Base-by-base conservation (phyloP, 2,329 filamentous ascomycete species). In the Parascedosporium putredinis region DNA sequence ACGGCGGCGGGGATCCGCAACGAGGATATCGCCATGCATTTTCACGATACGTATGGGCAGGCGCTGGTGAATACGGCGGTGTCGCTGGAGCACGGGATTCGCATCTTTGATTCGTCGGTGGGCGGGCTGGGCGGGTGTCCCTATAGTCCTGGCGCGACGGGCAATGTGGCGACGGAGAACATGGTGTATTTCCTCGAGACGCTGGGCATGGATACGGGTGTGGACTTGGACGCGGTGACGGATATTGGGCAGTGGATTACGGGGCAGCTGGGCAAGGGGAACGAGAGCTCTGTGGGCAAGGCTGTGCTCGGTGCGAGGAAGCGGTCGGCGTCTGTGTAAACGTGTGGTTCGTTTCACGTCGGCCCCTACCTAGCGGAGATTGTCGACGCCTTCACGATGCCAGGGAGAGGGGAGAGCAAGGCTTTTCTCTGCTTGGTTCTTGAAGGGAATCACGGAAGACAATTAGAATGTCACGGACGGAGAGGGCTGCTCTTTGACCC, bases 31-130 rank as follows among this genome's bases (percentile, higher is more conserved):
- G 86, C 86, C 0, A 81, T 90, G 68, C 88, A 95, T 65, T 91
- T 94, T 59, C 88, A 95, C 64, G 87, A 95, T 60, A 94, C 88
- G 1, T 91, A 89, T 61, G 88, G 87, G 1, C 84, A 89, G 68
- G 88, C 87, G 1, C 70, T 91, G n/a, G 83, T 88, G 6, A 94
- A 94, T 61, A 83, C 83, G 4, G 81, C 86, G 9, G 81, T 90
- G 0, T 82, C 83, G 33, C 75, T 93, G 25, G 84, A 88, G 60
- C 79, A 86, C 56, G 88, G 88, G 0, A 77, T 94, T 36, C 70
- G 86, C 27, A 86, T 79, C 0, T 93, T 94, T 61, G 88, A 95
- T 60, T 79, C 78, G 55, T 86, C 84, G 49, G 85, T 94, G 1
- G 86, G 79, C 2, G 88, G 88, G 0, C 71, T 95, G 1, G 88